Percentiles rank a stretch among this genome's conserved stretches.
phyloP scores from a whole-genome alignment of 768 basidiomycete genomes.

The Coprinellus micaceus region DNA sequence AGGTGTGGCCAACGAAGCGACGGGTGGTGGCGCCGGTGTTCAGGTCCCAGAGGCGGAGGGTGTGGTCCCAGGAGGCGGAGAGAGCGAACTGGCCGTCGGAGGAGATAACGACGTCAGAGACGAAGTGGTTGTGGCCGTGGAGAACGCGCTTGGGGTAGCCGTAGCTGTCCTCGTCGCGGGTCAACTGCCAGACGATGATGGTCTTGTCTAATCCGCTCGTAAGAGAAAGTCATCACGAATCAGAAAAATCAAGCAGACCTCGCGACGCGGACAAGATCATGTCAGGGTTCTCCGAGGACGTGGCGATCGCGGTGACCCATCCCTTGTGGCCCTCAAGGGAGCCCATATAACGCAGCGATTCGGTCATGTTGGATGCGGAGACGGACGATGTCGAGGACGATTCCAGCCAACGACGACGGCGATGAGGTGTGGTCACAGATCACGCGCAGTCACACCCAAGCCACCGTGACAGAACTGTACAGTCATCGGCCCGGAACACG shows the following conservation, averaged over 20 bases:
- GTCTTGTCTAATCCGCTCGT: conserved; percentile 78
- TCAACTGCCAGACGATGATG: conserved; percentile 98
- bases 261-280: conserved; percentile 98
- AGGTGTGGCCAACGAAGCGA: conserved; percentile 96
- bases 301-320: conserved; percentile 98
- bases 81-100: conserved; percentile 99
- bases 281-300: conserved; percentile 97
- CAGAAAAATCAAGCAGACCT: conserved; percentile 49
- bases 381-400: conserved; percentile 25
- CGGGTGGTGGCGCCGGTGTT: conserved; percentile 96
- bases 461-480: conserved; percentile 65
- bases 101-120: conserved; percentile 97
- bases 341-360: conserved; percentile 88
- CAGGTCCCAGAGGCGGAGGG: conserved; percentile 98
- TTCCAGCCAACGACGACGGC: background rate
- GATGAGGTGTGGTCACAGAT: conserved; percentile 11
- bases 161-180: conserved; percentile 86
- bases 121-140: conserved; percentile 99
- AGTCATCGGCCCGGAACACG: conserved; percentile 46
- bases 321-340: conserved; percentile 91
- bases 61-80: conserved; percentile 99
- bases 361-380: conserved; percentile 56
- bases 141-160: conserved; percentile 97
- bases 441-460: conserved; percentile 41
- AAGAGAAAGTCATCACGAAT: conserved; percentile 24